These are phyloP conservation scores for Domatiomyces catenatus DNA, from an alignment of 2,329 filamentous ascomycete species.

Conservation along the genomic window DNA sequence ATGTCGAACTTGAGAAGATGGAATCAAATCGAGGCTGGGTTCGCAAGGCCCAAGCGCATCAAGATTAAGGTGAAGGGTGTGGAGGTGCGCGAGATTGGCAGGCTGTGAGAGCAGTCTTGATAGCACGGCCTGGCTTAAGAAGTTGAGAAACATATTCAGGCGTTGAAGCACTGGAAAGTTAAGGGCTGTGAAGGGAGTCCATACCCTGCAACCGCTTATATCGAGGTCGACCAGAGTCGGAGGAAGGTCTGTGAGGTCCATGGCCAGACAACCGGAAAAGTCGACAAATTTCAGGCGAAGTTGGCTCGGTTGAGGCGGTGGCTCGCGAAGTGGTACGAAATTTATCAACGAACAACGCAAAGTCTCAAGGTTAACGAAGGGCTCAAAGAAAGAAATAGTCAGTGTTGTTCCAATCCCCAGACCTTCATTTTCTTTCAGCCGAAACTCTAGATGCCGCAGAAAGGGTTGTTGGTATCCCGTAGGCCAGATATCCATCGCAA, in stretches of 20 bases:
- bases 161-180: not conserved
- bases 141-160: not conserved
- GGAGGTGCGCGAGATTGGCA: not conserved
- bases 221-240: not conserved
- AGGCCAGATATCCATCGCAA: not conserved
- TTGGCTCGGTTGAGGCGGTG: not conserved
- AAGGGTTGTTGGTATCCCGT: not conserved
- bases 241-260: not conserved
- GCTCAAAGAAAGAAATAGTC: not conserved
- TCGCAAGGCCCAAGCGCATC: not conserved
- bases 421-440: not conserved
- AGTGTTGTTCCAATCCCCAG: not conserved
- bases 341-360: not conserved
- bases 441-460: not conserved
- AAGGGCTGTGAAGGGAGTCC: not conserved
- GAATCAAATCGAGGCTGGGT: conserved; percentile 1
- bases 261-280: not conserved
- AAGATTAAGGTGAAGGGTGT: not conserved
- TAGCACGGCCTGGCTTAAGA: not conserved
- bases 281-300: not conserved
- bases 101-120: not conserved
- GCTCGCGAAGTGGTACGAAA: not conserved
- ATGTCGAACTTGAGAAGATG: conserved; percentile 1
- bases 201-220: not conserved
- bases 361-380: not conserved